Evolutionary conservation across 1,284 basidiomycete genomes (phyloP).

Genomic region (Sporisorium reilianum): DNA sequence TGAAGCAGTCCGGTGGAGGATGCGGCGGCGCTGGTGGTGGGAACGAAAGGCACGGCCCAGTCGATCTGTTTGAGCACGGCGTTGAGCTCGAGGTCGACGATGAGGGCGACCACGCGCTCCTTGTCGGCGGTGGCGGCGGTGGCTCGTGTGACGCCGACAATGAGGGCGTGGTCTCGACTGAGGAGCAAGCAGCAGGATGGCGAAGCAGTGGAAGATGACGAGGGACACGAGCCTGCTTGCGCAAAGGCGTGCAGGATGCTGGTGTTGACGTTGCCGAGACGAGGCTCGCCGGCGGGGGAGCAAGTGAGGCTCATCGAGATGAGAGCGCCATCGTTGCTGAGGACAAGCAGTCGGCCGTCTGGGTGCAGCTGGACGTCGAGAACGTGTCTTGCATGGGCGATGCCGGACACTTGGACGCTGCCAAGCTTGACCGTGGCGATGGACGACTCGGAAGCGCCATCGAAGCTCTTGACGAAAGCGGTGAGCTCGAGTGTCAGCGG

Average conservation of each 20-base stretch:
- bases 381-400: constrained; percentile 20
- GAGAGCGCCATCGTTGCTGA: constrained; percentile 30
- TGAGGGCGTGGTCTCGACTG: constrained; percentile 42
- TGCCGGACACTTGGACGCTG: constrained; percentile 13
- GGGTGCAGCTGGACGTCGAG: constrained; percentile 38
- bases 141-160: constrained; percentile 28
- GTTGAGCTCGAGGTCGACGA: constrained; percentile 44
- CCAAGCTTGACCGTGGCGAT: constrained; percentile 27
- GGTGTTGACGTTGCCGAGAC: constrained; percentile 20
- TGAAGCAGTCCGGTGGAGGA: constrained; percentile 20
- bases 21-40: constrained; percentile 11
- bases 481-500: constrained; percentile 31
- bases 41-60: constrained; percentile 39
- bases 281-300: constrained; percentile 20
- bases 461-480: constrained; percentile 39
- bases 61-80: constrained; percentile 42
- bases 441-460: constrained; percentile 21
- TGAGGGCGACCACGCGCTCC: constrained; percentile 38
- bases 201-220: constrained; percentile 30
- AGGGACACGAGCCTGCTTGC: constrained; percentile 21
- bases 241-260: constrained; percentile 19
- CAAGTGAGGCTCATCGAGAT: constrained; percentile 21
- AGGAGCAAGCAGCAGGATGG: constrained; percentile 36
- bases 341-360: constrained; percentile 33
- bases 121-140: constrained; percentile 30